Percentiles rank a stretch among this genome's conserved stretches.
phyloP scores from a whole-genome alignment of 148 eudicot genomes.

The Dianthus caryophyllus region DNA sequence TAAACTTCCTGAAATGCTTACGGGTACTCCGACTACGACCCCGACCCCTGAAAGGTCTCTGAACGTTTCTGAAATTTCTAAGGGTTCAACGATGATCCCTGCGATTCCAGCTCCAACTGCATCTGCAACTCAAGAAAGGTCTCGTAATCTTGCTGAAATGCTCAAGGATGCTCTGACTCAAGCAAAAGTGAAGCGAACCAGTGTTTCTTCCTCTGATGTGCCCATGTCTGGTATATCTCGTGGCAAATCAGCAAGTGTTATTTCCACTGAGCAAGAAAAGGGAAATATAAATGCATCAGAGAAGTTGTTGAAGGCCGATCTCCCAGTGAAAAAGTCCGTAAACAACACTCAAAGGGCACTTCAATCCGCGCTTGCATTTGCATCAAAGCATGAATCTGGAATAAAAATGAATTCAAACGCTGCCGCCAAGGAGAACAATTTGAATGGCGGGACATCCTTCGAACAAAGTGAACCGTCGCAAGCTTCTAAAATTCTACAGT shows the following conservation, averaged over 20 bases:
- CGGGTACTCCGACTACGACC: not conserved
- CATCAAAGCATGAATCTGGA: slow-evolving; percentile 45
- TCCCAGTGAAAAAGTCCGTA: slow-evolving; percentile 15
- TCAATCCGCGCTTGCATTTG: slow-evolving; percentile 60
- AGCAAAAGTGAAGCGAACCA: not conserved
- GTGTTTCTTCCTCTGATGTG: slow-evolving; percentile 5
- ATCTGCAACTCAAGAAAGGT: not conserved
- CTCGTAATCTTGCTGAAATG: slow-evolving; percentile 1
- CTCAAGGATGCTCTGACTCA: not conserved
- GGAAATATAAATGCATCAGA: slow-evolving; percentile 19
- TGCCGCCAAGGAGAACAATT: slow-evolving; percentile 9
- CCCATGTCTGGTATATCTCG: slow-evolving; percentile 9
- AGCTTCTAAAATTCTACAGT: slow-evolving; percentile 30
- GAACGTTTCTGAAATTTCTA: not conserved
- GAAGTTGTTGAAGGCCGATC: slow-evolving; percentile 9
- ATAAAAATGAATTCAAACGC: slow-evolving; percentile 31
- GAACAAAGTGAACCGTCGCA: slow-evolving; percentile 20
- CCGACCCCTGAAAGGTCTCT: not conserved
- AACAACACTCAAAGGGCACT: slow-evolving; percentile 50
- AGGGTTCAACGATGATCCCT: not conserved
- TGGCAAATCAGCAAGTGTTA: slow-evolving; percentile 7
- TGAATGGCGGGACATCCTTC: slow-evolving; percentile 19
- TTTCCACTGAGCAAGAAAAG: slow-evolving; percentile 17
- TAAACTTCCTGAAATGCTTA: not conserved
- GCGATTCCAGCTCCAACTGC: too few species aligned